Evolutionary conservation across 116 monocot genomes (phyloP), one percentile per base, ranked within the genome.

Genomic region (Trichopus zeylanicus): DNA sequence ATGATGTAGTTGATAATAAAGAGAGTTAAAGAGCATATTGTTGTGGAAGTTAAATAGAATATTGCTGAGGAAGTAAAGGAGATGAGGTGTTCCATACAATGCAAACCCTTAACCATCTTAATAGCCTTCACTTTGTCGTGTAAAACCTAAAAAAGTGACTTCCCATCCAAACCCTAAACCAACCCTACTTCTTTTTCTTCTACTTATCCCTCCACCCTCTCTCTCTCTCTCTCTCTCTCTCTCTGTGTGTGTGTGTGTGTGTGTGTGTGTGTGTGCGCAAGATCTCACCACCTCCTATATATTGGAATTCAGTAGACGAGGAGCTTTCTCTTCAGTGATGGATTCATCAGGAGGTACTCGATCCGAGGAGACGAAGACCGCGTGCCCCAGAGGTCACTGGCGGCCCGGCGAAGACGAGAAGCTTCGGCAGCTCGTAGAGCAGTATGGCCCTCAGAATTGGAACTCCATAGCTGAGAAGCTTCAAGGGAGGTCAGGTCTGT

Each of bases 401-500:
- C 63, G 83, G 65, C 80, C 80, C 16, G 60, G 63, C 20, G 88
- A 88, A 60, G 88, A 88, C 57, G 83, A 80, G 67, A 88, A 60
- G 53, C 72, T 88, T 10, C 63, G 61, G 59, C 71, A 61, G 49
- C 77, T 88, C 10, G 88, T 88, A 1, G 56, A 77, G 29, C 25
- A 80, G 67, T 75, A 75, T 29, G 88, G 88, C 7, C 80, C 88
- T 22, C 80, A 77, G 56, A 88, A 88, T 66, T 88, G 88, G 88
- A 88, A 88, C 57, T 83, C 73, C 7, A 78, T 88, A 26, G 79
- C 83, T 0, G 83, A 88, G 35, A 83, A 83, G 31, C 69, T 88
- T 18, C 64, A 73, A 48, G 88, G 83, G 33, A 78, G 86, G 78
- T 86, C 86, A 81, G 86, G 86, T 85, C 4, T 42, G 42, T n/a